These are phyloP conservation scores for Zizania palustris DNA, from an alignment of 202 grass and related monocot species.

Conservation along the genomic window DNA sequence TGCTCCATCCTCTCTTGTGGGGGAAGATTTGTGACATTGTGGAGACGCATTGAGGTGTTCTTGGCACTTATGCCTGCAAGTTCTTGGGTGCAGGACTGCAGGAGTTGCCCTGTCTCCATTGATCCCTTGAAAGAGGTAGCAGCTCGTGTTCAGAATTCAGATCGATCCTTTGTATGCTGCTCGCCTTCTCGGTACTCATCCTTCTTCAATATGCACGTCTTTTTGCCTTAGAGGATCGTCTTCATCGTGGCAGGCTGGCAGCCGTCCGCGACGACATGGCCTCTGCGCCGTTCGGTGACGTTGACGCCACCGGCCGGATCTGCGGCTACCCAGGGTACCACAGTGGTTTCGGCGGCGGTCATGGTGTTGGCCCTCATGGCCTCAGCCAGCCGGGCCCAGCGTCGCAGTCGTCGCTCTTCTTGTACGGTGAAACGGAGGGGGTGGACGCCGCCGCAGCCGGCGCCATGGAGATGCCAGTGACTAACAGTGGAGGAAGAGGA, in stretches of 20 bases:
- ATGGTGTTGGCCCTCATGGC: constrained; percentile 19
- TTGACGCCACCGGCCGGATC: background rate
- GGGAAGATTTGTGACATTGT: constrained; percentile 28
- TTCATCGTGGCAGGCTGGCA: background rate
- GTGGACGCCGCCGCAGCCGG: background rate
- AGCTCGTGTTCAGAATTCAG: background rate
- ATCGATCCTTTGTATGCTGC: background rate
- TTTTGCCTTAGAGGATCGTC: constrained; percentile 15
- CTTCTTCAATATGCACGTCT: background rate
- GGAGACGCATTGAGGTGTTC: constrained; percentile 19
- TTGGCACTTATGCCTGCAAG: constrained; percentile 30
- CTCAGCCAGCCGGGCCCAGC: constrained; percentile 34
- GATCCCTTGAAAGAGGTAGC: constrained; percentile 22
- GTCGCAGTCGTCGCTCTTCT: background rate
- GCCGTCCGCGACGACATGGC: constrained; percentile 23
- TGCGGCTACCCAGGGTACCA: constrained; percentile 42
- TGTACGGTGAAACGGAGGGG: constrained; percentile 35
- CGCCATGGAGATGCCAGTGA: constrained; percentile 32
- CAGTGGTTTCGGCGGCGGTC: constrained; percentile 29
- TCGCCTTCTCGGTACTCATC: too few relatives aligned
- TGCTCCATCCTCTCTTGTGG: background rate
- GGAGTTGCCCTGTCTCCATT: background rate
- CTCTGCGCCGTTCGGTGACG: constrained; percentile 10
- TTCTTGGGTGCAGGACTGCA: constrained; percentile 10
- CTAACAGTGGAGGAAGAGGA: background rate